phyloP scores from a whole-genome alignment of 2,329 filamentous ascomycete genomes.

The Trichocomaceae sp. region DNA sequence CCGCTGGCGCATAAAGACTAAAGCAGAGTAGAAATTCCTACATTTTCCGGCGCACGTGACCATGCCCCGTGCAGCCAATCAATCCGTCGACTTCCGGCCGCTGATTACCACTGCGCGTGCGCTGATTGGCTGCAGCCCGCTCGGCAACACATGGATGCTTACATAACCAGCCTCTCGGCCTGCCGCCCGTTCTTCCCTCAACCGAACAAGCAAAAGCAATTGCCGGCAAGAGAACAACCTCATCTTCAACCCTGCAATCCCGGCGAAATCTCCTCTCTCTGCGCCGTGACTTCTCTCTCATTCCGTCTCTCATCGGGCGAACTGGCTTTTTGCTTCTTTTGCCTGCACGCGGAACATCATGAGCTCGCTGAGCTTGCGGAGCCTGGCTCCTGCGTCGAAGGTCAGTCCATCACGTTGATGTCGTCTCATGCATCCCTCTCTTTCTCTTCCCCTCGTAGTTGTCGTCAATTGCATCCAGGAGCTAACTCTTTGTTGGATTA shows the following conservation, averaged over 20 bases:
- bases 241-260: not conserved
- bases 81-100: conserved; percentile 24
- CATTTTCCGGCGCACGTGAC: conserved; percentile 26
- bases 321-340: conserved; percentile 13
- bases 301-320: conserved; percentile 19
- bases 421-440: conserved; percentile 2
- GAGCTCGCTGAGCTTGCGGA: conserved; percentile 46
- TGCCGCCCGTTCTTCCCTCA: conserved; percentile 15
- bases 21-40: too few species aligned
- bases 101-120: conserved; percentile 29
- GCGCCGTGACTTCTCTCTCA: conserved; percentile 17
- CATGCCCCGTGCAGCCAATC: conserved; percentile 21
- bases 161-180: conserved; percentile 26
- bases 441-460: conserved; percentile 12
- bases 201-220: conserved; percentile 17
- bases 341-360: conserved; percentile 33
- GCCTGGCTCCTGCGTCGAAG: conserved; percentile 44
- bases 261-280: conserved; percentile 18
- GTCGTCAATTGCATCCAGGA: conserved; percentile 10
- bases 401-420: conserved; percentile 27
- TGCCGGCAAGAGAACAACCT: conserved; percentile 5
- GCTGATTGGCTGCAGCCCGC: conserved; percentile 29
- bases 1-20: conserved; percentile 14
- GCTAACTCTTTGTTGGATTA: conserved; percentile 20
- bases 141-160: conserved; percentile 31